These are phyloP conservation scores for Rhytidiadelphus loreus DNA, from an alignment of 225 moss, liverwort and hornwort species.

Conservation along the genomic window DNA sequence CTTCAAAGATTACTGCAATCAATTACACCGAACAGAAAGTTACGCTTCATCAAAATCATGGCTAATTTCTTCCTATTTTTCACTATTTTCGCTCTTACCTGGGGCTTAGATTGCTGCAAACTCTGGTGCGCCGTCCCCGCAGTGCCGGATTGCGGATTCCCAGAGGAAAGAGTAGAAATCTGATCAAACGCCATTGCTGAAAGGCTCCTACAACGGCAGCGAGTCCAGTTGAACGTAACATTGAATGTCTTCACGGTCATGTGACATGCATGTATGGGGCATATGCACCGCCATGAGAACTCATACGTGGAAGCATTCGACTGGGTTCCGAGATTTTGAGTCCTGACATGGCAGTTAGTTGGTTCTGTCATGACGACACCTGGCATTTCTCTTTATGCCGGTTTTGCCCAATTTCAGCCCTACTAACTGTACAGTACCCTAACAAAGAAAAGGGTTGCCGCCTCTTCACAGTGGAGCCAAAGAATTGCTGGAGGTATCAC, in stretches of 20 bases:
- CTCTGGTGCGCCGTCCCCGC: conserved; percentile 3
- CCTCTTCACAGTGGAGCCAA: background rate
- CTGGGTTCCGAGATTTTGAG: background rate
- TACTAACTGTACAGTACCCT: background rate
- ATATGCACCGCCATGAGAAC: background rate
- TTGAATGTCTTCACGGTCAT: background rate
- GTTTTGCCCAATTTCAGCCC: background rate
- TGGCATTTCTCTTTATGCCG: background rate
- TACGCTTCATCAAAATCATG: background rate
- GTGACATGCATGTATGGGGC: background rate
- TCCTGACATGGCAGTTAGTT: background rate
- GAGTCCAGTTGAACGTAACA: background rate
- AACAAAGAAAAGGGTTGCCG: background rate
- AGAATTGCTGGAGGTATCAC: background rate
- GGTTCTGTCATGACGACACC: background rate
- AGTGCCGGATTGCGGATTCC: background rate
- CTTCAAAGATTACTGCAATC: background rate
- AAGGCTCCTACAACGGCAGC: background rate
- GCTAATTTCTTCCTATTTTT: background rate
- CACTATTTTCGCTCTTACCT: background rate
- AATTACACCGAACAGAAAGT: background rate
- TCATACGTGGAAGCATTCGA: background rate
- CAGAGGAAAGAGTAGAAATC: background rate
- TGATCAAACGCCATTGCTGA: conserved; percentile 6
- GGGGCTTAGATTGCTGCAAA: conserved; percentile 4